Base-by-base conservation (phyloP, 75 land plant genomes). In the Selaginella tamariscina region DNA sequence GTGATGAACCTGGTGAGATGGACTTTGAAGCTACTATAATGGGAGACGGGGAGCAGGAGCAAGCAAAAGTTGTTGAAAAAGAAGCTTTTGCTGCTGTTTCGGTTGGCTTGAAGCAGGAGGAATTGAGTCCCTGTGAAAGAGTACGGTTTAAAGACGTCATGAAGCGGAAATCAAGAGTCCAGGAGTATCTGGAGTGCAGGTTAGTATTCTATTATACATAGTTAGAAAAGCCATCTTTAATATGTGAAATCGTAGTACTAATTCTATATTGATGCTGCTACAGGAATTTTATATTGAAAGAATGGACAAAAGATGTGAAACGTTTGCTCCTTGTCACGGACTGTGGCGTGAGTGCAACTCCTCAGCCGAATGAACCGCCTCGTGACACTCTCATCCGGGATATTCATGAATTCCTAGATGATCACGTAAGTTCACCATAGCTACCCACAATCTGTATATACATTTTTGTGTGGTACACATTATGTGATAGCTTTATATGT, bases 101-200 rank as follows among this genome's bases (percentile, higher is more conserved):
- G 54, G 95, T 83, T 32, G 98, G 98, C n/a, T 72, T 93, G 65
- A 85, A 91, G 75, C 84, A 86, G 62, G 73, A 65, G 32, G 70
- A 73, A 54, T 81, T 66, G 44, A 78, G 80, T 65, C 81, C 91
- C 22, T 71, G 84, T 67, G 98, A 93, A 63, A 85, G 82, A 65
- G 88, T 93, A 31, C 83, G 77, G 70, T 93, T 93, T 69, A 93
- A 83, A 81, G 98, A 93, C 30, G 74, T 82, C 39, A 68, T 93
- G 65, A 89, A 84, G 78, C 88, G 88, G 27, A 87, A 77, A 74
- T 86, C 90, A 56, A 94, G 95, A 24, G 84, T 89, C 70, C 95
- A 86, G 64, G 98, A 89, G 64, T 93, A 93, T 72, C 68, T 93
- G 60, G 88, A 85, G 32, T 89, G 88, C 94, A 89, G 98, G 98